A percentile compares a stretch with the other conserved stretches of the same genome.
These are phyloP conservation scores for Vachellia pachyceras DNA, from an alignment of 306 rosid species.

Conservation along the genomic window DNA sequence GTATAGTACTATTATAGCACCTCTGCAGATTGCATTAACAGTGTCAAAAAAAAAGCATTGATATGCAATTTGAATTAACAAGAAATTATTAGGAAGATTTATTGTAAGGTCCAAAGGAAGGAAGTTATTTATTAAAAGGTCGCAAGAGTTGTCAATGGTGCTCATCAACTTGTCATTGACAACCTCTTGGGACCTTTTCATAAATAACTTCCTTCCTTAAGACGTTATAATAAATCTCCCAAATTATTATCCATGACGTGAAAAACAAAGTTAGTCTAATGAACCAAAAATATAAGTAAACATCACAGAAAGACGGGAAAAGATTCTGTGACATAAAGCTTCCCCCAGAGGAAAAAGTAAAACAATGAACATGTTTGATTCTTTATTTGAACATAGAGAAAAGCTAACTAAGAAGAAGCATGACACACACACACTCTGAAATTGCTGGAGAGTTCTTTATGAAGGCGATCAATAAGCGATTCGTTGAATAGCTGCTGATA, in stretches of 20 bases:
- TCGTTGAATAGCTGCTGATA: constrained; percentile 79
- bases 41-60: background rate
- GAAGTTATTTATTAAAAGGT: no score
- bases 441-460: constrained; percentile 81
- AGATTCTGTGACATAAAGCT: background rate
- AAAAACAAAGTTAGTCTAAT: background rate
- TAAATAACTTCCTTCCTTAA: no score
- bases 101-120: no score
- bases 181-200: no score
- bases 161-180: no score
- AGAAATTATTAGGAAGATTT: no score
- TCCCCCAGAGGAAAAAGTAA: no score
- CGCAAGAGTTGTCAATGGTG: no score
- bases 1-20: background rate
- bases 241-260: no score
- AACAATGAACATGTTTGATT: no score
- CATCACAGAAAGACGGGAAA: background rate
- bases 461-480: constrained; percentile 69
- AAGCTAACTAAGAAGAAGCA: constrained; percentile 15
- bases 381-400: background rate
- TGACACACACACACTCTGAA: constrained; percentile 40
- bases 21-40: background rate
- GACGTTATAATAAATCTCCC: no score
- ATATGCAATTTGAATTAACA: background rate
- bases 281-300: background rate